These are phyloP conservation scores for Scleromitrula shiraiana DNA, from an alignment of 2,329 filamentous ascomycete genomes.

Conservation along the genomic window DNA sequence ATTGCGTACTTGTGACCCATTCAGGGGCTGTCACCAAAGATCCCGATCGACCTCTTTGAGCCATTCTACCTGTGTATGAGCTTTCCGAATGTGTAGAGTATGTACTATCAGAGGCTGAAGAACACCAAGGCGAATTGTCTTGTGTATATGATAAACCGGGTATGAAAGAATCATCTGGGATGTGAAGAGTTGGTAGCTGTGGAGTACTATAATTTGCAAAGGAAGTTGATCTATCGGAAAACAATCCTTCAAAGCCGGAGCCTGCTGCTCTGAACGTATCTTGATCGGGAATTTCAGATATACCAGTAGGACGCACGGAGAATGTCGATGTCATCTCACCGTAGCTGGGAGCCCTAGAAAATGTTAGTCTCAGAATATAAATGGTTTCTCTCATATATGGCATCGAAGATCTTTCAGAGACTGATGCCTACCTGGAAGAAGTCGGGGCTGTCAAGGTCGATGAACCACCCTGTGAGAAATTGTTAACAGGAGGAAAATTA, in stretches of 20 bases:
- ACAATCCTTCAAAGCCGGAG: constrained; percentile 15
- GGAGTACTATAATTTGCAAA: constrained; percentile 18
- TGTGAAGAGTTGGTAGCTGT: constrained; percentile 22
- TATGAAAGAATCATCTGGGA: constrained; percentile 25
- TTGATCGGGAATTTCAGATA: background rate
- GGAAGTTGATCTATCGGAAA: constrained; percentile 7
- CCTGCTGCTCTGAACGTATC: background rate
- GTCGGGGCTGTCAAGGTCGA: too few species aligned
- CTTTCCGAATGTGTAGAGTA: constrained; percentile 27
- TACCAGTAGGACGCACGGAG: constrained; percentile 1
- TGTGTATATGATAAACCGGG: constrained; percentile 23
- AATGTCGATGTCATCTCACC: constrained; percentile 3
- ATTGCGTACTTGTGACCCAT: constrained; percentile 19
- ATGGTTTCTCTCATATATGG: background rate
- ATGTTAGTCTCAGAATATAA: constrained; percentile 5
- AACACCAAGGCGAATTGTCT: constrained; percentile 27
- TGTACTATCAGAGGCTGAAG: constrained; percentile 27
- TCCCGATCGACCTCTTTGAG: constrained; percentile 19
- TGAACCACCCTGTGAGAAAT: constrained; percentile 17
- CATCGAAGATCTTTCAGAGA: background rate
- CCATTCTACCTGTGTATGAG: constrained; percentile 18
- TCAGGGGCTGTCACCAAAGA: constrained; percentile 22
- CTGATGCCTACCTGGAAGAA: constrained; percentile 11
- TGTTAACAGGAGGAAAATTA: constrained; percentile 20
- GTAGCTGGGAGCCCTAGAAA: background rate